Base-by-base conservation (phyloP, 2,329 filamentous ascomycete species). In the Fusarium sp. region DNA sequence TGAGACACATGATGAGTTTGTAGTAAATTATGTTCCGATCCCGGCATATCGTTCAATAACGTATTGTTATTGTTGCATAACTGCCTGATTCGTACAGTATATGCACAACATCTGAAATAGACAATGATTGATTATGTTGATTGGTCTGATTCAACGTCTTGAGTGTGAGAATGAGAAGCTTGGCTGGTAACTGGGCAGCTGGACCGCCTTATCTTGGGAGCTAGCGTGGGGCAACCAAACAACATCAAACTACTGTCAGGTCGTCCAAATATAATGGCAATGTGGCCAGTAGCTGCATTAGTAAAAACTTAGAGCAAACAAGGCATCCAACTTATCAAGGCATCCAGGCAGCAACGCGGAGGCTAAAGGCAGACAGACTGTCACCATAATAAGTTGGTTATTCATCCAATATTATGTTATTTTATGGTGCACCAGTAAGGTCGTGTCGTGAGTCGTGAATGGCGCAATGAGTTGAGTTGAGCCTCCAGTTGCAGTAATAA, bases 381-480 rank as follows among this genome's bases (percentile, higher is more conserved):
- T 37, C 27, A 56, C 58, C 65, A 72, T 61, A 59, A 41, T 61
- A 59, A 41, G 52, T 66, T 40, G 35, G 49, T 23, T 30, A 18
- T 32, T 30, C 20, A n/a, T 40, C 46, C 30, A 40, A 54, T 41
- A n/a, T 33, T 59, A 23, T 41, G 45, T 35, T 54, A 23, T 33
- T n/a, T 45, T 52, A 45, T 40, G 38, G 64, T 71, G 69, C 45
- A 48, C 49, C 64, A 65, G 60, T 37, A 58, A 53, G 50, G 26
- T 45, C 50, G 60, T 64, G 48, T 60, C 27, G 68, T 58, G 52
- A 64, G 56, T 60, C 53, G 53, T 58, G n/a, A n/a, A n/a, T n/a
- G n/a, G n/a, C n/a, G 64, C 37, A 49, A 54, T 67, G 40, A 18
- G 32, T 64, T 68, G 67, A 71, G 49, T 60, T 69, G 53, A 44